Evolutionary conservation across 176 grass and related monocot species (phyloP).

Genomic region (Secale cereale): DNA sequence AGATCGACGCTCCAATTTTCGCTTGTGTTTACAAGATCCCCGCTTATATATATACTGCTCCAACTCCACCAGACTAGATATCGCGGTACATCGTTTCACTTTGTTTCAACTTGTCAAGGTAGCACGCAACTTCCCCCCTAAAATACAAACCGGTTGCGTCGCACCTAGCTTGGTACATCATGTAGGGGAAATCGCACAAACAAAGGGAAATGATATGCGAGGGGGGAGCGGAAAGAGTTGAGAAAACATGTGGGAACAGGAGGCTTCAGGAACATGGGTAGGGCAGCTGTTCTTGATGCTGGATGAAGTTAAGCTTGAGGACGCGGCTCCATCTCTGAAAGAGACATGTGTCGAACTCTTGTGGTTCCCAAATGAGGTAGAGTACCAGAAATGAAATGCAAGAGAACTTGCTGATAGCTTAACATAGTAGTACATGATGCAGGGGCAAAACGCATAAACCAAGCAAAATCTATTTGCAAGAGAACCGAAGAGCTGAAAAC

Average conservation of each 20-base stretch:
- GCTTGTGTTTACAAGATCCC: background rate
- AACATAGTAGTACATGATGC: background rate
- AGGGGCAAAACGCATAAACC: background rate
- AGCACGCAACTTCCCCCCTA: background rate
- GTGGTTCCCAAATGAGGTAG: background rate
- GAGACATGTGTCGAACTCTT: background rate
- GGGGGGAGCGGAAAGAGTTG: background rate
- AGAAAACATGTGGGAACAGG: background rate
- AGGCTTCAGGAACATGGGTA: background rate
- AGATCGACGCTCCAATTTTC: background rate
- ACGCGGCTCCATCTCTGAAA: background rate
- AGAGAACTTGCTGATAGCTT: background rate
- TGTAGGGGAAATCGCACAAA: background rate
- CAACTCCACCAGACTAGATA: background rate
- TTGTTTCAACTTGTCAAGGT: background rate
- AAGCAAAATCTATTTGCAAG: background rate
- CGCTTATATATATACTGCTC: background rate
- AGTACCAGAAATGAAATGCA: too few relatives aligned
- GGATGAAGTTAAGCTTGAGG: background rate
- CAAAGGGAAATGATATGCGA: background rate
- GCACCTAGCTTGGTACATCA: background rate
- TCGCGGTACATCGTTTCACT: background rate
- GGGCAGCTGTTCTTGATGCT: rapidly evolving
- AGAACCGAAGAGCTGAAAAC: background rate
- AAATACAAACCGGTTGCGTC: too few relatives aligned